A percentile compares a stretch with the other conserved stretches of the same genome.
Conservation (phyloP, 192 early-diverging fungal genomes). For the Coemansia sp. region DNA sequence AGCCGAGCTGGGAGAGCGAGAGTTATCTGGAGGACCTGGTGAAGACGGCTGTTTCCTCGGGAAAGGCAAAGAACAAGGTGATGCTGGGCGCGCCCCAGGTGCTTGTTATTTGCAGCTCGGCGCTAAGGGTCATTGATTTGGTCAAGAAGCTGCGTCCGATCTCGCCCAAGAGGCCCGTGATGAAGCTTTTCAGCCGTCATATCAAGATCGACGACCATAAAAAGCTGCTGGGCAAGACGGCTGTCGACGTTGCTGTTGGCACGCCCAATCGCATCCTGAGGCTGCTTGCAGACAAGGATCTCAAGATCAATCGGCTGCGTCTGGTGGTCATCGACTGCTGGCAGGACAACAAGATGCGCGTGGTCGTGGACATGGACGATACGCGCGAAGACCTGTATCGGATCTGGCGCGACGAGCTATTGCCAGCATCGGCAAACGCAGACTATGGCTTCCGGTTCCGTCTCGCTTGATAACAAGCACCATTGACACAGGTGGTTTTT, state of each 20-base stretch:
- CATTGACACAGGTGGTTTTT: too few relatives aligned
- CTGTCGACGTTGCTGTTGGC: constrained; percentile 39
- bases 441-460: constrained; percentile 41
- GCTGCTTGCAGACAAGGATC: constrained; percentile 26
- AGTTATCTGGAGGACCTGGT: constrained; percentile 28
- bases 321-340: constrained; percentile 51
- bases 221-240: constrained; percentile 13
- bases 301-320: constrained; percentile 33
- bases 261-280: constrained; percentile 49
- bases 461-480: constrained; percentile 27
- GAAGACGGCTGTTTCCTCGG: constrained; percentile 21
- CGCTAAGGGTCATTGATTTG: constrained; percentile 42
- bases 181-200: constrained; percentile 50
- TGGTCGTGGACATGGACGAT: constrained; percentile 52
- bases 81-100: constrained; percentile 41
- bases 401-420: constrained; percentile 44
- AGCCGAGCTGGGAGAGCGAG: background rate
- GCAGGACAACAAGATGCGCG: constrained; percentile 52
- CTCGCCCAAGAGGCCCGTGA: constrained; percentile 18
- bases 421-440: constrained; percentile 35
- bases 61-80: constrained; percentile 39
- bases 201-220: constrained; percentile 42
- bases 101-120: constrained; percentile 45
- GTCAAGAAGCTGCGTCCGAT: constrained; percentile 31
- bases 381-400: constrained; percentile 41